These are phyloP conservation scores for Echeveria elegans DNA, from an alignment of 164 flowering plant species.

Conservation along the genomic window DNA sequence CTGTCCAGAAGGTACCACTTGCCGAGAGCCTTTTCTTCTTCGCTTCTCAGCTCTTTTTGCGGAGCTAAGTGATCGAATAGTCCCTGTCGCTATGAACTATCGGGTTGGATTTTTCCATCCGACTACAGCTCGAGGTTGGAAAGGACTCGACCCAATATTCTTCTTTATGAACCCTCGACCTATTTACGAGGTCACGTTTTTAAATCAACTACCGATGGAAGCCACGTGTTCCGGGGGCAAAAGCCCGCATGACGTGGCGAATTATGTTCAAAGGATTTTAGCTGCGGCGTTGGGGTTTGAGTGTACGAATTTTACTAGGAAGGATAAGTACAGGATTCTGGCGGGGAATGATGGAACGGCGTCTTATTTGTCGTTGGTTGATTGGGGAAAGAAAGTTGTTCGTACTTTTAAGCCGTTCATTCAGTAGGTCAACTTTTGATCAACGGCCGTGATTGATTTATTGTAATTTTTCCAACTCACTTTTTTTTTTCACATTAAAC, in stretches of 20 bases:
- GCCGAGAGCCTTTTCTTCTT: slow-evolving; percentile 80
- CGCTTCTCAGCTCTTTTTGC: slow-evolving; percentile 90
- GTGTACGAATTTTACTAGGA: slow-evolving; percentile 86
- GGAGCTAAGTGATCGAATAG: slow-evolving; percentile 76
- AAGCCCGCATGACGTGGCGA: slow-evolving; percentile 84
- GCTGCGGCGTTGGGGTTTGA: slow-evolving; percentile 88
- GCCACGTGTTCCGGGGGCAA: slow-evolving; percentile 85
- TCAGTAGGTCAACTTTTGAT: slow-evolving; percentile 13
- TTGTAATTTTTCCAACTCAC: neutral
- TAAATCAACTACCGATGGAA: slow-evolving; percentile 79
- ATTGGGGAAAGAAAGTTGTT: slow-evolving; percentile 30
- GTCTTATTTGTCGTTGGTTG: slow-evolving; percentile 26
- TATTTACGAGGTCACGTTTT: slow-evolving; percentile 76
- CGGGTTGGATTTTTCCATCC: slow-evolving; percentile 88
- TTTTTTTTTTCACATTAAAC: neutral
- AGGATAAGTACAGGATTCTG: slow-evolving; percentile 78
- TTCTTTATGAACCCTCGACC: slow-evolving; percentile 97
- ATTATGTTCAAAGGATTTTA: slow-evolving; percentile 76
- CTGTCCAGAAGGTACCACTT: slow-evolving; percentile 95
- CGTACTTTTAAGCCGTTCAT: slow-evolving; percentile 37
- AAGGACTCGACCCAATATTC: slow-evolving; percentile 75
- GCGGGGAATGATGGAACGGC: slow-evolving; percentile 93
- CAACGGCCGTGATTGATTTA: neutral
- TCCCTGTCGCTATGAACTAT: slow-evolving; percentile 94
- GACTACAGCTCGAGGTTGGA: slow-evolving; percentile 93